Evolutionary conservation across 306 rosid species (phyloP).

Genomic region (Mucuna pruriens): DNA sequence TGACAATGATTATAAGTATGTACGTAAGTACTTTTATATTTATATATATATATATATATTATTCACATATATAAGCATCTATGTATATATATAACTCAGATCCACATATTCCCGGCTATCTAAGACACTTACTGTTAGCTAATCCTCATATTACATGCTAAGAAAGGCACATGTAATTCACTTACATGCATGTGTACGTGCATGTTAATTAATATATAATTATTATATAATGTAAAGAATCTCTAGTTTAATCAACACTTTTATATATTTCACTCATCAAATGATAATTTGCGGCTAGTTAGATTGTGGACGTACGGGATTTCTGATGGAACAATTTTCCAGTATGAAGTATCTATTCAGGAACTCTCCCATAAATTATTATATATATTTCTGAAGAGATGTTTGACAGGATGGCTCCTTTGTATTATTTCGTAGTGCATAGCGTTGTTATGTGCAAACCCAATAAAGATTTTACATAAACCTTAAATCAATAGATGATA

Average conservation of each 20-base stretch:
- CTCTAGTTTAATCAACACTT: background rate
- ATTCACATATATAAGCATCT: background rate
- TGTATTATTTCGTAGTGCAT: background rate
- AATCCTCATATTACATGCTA: background rate
- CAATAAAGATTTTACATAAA: background rate
- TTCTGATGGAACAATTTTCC: background rate
- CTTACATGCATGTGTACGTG: background rate
- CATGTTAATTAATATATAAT: background rate
- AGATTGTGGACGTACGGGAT: background rate
- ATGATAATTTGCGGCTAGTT: background rate
- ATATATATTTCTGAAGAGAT: background rate
- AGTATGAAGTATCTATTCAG: background rate
- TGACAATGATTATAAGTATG: background rate
- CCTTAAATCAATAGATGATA: background rate
- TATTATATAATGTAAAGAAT: background rate
- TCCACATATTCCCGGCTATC: background rate
- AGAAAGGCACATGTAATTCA: background rate
- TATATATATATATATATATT: background rate
- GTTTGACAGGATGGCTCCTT: constrained; percentile 32
- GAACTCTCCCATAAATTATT: background rate
- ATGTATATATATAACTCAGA: background rate
- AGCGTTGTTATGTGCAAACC: background rate
- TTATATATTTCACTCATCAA: background rate
- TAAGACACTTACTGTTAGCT: background rate
- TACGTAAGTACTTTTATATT: too few relatives aligned